Evolutionary conservation across 73 alveolate species (phyloP), one percentile per base, ranked within the genome.

Genomic region (Paramecium bursaria): DNA sequence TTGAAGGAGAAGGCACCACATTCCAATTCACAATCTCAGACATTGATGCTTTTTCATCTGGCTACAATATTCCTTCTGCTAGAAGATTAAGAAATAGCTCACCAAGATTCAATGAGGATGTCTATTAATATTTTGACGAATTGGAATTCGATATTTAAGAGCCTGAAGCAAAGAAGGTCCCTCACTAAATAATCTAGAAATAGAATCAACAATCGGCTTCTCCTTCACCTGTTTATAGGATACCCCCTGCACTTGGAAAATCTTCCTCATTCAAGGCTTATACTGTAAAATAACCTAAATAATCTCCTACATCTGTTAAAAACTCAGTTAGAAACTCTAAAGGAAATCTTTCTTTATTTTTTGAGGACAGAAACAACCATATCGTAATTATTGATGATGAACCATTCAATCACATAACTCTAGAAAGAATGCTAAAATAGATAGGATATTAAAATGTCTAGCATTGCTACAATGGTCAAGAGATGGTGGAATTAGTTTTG

Each of bases 361-460:
- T 57, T 30, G 76, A 19, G 1, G 76, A 57, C 27, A 50, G 33
- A 57, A 30, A 48, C 17, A 50, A 50, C 27, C 29, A 30, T 3
- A 57, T 57, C 1, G 51, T 57, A 7, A 42, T 57, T 2, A 50
- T 57, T 10, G 76, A 57, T 27, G 76, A 57, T 57, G 76, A 57
- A 7, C 76, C 76, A 13, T 57, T 57, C 31, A 57, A 57, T 57
- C 76, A 57, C 33, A 57, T 57, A 19, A 30, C 76, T 57, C 33
- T 57, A 57, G 76, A 57, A 23, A 57, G 27, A 50, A 42, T 57
- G 26, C 49, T 57, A 10, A 57, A 57, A 29, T 30, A 50, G 13
- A 19, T 57, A 27, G 76, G 76, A 57, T 57, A 57, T 13, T 19
- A 57, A 10, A 23, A 50, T 23, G 33, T 57, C 1, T 2, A 30